Conservation (phyloP, 768 basidiomycete genomes). For the Hygrophoropsis aurantiaca region DNA sequence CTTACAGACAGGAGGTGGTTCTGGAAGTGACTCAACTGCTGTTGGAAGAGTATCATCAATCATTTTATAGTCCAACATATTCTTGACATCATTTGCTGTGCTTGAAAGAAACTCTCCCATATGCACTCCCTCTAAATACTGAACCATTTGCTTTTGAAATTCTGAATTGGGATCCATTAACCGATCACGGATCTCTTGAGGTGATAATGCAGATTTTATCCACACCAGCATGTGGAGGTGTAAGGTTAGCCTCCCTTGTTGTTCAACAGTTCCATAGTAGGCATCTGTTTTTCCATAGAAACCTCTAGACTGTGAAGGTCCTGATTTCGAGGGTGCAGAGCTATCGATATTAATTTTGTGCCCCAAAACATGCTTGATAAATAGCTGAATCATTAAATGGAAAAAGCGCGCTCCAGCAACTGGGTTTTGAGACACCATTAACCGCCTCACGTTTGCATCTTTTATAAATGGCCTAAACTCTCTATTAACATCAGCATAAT, state of each 20-base stretch:
- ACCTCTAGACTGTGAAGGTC: too few relatives aligned
- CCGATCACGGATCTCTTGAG: constrained; percentile 14
- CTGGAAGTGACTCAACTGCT: too few relatives aligned
- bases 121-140: constrained; percentile 6
- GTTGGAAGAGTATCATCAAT: too few relatives aligned
- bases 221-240: constrained; percentile 42
- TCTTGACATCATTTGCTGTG: too few relatives aligned
- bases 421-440: constrained; percentile 19
- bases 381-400: constrained; percentile 25
- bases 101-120: constrained; percentile 6
- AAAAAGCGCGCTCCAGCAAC: constrained; percentile 33
- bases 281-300: constrained; percentile 24
- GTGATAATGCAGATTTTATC: constrained; percentile 17
- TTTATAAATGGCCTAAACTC: constrained; percentile 13
- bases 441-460: neutral
- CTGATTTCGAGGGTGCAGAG: neutral
- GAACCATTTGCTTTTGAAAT: constrained; percentile 9
- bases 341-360: constrained; percentile 7
- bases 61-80: neutral
- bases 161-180: constrained; percentile 3
- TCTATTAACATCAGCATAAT: constrained; percentile 27
- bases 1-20: too few relatives aligned
- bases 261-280: constrained; percentile 39
- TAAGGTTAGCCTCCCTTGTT: constrained; percentile 38
- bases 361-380: constrained; percentile 25